phyloP scores from a whole-genome alignment of 75 land plant species.

The Cryptomeria japonica region DNA sequence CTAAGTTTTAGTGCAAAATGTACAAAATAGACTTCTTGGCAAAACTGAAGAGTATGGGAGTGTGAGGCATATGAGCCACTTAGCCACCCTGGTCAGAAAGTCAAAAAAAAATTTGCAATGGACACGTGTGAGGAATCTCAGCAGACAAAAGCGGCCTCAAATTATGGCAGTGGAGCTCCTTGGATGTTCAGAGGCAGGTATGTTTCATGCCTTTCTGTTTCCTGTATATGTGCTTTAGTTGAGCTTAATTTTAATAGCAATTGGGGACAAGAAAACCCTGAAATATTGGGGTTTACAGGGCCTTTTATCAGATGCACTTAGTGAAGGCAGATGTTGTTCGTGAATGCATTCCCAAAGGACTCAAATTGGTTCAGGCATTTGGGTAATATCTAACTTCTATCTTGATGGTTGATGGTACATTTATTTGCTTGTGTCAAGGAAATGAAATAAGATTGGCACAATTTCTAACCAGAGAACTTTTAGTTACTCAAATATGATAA shows the following conservation, averaged over 20 bases:
- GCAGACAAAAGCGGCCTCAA: slow-evolving; percentile 8
- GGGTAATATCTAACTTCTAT: slow-evolving; percentile 42
- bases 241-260: neutral
- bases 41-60: neutral
- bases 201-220: slow-evolving; percentile 11
- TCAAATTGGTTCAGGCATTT: slow-evolving; percentile 87
- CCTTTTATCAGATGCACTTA: slow-evolving; percentile 89
- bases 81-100: neutral
- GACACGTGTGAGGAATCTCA: neutral
- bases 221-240: neutral
- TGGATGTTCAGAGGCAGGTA: slow-evolving; percentile 84
- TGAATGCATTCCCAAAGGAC: slow-evolving; percentile 71
- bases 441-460: neutral
- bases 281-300: slow-evolving; percentile 43
- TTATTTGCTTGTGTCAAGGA: neutral
- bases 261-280: neutral
- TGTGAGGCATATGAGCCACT: neutral
- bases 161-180: slow-evolving; percentile 66
- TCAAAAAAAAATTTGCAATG: neutral
- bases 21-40: neutral
- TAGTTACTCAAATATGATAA: neutral
- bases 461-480: neutral
- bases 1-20: too few species aligned
- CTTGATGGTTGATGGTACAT: neutral
- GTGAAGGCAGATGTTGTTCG: slow-evolving; percentile 81